phyloP scores from a whole-genome alignment of 352 stramenopile species.

The Pythium brachiatum region DNA sequence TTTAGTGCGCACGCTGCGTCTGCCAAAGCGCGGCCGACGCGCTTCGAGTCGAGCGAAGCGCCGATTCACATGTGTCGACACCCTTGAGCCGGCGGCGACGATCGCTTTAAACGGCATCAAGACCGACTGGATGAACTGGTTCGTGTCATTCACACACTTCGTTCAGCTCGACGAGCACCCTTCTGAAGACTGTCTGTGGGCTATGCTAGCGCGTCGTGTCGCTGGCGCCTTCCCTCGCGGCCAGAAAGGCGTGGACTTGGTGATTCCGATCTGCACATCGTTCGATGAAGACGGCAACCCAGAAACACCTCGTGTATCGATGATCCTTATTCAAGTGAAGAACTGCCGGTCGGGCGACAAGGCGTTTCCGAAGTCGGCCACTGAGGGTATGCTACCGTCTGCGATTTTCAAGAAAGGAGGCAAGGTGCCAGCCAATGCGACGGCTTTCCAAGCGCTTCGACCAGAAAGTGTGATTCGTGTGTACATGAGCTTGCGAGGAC shows the following conservation, averaged over 20 bases:
- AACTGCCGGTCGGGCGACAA: neutral
- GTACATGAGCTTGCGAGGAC: neutral
- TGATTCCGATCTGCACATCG: conserved; percentile 31
- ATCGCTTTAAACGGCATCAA: no score
- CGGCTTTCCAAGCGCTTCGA: neutral
- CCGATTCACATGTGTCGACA: neutral
- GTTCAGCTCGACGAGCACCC: conserved; percentile 23
- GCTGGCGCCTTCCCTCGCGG: conserved; percentile 20
- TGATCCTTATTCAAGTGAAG: conserved; percentile 22
- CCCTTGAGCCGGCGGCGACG: neutral
- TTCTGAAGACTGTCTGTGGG: conserved; percentile 26
- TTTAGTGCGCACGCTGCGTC: neutral
- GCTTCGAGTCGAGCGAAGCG: neutral
- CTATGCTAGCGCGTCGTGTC: conserved; percentile 21
- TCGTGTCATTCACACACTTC: conserved; percentile 31
- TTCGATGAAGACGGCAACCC: no score
- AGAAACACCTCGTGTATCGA: conserved; percentile 78
- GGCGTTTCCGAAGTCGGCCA: neutral
- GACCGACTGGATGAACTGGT: conserved; percentile 5
- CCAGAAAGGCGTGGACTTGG: conserved; percentile 13
- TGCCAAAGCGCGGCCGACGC: neutral
- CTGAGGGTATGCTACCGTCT: neutral
- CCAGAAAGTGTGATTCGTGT: conserved; percentile 6
- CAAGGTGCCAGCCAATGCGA: neutral
- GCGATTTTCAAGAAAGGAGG: neutral